A percentile compares a stretch with the other conserved stretches of the same genome.
Conservation (phyloP, 1,284 basidiomycete species). For the Puccinia sorghi region DNA sequence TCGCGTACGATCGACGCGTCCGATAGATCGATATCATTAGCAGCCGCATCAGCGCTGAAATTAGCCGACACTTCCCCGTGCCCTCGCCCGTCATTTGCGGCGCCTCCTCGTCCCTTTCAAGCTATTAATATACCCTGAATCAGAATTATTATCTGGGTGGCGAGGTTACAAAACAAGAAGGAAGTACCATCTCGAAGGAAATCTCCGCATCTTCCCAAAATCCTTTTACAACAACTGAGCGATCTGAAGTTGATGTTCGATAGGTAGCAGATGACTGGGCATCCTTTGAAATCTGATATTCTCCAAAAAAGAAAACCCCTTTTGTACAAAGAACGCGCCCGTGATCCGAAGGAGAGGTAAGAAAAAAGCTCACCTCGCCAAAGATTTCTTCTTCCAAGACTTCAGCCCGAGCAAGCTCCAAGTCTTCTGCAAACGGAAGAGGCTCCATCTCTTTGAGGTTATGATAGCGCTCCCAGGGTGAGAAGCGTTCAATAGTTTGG, state of each 20-base stretch:
- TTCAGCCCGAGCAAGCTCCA: conserved; percentile 44
- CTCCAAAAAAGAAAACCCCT: background rate
- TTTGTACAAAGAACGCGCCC: conserved; percentile 5
- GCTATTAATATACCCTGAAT: background rate
- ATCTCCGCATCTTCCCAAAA: conserved; percentile 35
- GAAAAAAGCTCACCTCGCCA: conserved; percentile 29
- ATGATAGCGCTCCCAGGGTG: conserved; percentile 29
- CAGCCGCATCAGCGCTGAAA: conserved; percentile 44
- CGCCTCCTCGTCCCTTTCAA: conserved; percentile 27
- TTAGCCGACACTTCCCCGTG: conserved; percentile 11
- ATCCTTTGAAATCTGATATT: conserved; percentile 43
- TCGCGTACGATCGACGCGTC: conserved; percentile 19
- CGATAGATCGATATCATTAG: conserved; percentile 42
- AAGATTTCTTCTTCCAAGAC: conserved; percentile 48
- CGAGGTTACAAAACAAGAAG: background rate
- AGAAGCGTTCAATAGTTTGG: conserved; percentile 22
- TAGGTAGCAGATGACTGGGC: conserved; percentile 29
- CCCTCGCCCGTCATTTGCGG: background rate
- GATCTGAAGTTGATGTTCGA: conserved; percentile 32
- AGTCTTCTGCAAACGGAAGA: conserved; percentile 8
- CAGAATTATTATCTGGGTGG: background rate
- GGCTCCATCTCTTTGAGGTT: background rate
- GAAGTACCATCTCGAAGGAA: conserved; percentile 43
- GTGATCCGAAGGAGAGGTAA: background rate
- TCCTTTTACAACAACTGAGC: conserved; percentile 33